Evolutionary conservation across 1,284 basidiomycete species (phyloP).

Genomic region (Wolfiporia cocos): DNA sequence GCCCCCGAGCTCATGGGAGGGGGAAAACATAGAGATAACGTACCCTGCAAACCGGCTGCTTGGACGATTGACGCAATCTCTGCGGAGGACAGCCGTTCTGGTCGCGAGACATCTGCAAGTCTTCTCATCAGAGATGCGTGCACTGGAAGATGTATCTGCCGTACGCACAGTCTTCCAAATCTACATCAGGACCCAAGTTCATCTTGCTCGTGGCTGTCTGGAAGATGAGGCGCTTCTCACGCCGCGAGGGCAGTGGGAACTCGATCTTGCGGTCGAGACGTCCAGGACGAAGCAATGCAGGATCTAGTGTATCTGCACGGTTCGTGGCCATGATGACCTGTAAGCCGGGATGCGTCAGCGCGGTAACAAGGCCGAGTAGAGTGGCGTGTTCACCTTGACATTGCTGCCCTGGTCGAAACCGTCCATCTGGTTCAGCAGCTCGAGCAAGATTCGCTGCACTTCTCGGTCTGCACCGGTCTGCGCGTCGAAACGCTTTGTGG

Average conservation of each 20-base stretch:
- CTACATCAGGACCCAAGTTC: constrained; percentile 97
- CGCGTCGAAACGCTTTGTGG: constrained; percentile 99
- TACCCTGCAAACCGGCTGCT: constrained; percentile 95
- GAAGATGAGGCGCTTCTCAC: constrained; percentile 97
- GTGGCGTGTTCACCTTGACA: constrained; percentile 72
- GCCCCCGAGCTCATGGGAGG: no score
- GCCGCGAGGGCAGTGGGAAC: constrained; percentile 90
- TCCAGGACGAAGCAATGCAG: constrained; percentile 94
- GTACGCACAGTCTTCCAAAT: constrained; percentile 91
- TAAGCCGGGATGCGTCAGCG: not conserved
- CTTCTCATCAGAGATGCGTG: not conserved
- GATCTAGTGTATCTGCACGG: constrained; percentile 93
- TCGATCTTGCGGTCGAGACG: constrained; percentile 99
- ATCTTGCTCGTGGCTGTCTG: constrained; percentile 97
- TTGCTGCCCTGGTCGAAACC: constrained; percentile 99
- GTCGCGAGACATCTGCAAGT: constrained; percentile 84
- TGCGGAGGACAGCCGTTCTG: constrained; percentile 92
- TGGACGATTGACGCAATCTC: constrained; percentile 97
- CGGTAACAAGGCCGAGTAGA: no score
- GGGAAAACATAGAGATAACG: constrained; percentile 12
- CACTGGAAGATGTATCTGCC: not conserved
- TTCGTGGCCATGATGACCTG: constrained; percentile 99
- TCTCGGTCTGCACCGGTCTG: constrained; percentile 99
- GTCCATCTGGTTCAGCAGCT: constrained; percentile 99
- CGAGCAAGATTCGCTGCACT: constrained; percentile 98